Evolutionary conservation across 2,329 filamentous ascomycete genomes (phyloP).

Genomic region (Colletotrichum sp.): DNA sequence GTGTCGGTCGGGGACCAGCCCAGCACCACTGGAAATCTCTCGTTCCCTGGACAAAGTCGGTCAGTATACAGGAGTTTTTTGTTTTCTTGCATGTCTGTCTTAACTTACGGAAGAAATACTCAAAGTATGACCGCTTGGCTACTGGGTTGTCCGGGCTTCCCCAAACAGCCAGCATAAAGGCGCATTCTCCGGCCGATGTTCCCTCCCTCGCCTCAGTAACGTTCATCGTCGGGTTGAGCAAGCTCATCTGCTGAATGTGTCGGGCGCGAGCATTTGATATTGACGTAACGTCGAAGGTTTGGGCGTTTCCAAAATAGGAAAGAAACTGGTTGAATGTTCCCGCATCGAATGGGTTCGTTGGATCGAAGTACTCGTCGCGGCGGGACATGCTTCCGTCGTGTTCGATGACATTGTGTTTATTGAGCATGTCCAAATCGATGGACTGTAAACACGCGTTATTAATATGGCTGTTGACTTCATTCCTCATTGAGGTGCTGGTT

Average conservation of each 20-base stretch:
- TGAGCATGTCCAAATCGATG: conserved; percentile 40
- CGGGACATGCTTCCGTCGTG: conserved; percentile 54
- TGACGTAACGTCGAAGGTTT: conserved; percentile 41
- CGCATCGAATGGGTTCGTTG: conserved; percentile 57
- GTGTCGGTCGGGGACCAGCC: conserved; percentile 2
- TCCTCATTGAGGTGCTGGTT: not conserved
- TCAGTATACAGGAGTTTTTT: not conserved
- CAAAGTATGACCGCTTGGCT: conserved; percentile 42
- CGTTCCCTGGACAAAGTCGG: not conserved
- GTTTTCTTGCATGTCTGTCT: not conserved
- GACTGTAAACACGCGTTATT: not conserved
- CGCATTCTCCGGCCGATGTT: conserved; percentile 55
- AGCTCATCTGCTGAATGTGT: conserved; percentile 47
- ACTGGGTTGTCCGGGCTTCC: conserved; percentile 44
- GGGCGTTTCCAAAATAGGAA: conserved; percentile 46
- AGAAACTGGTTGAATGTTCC: conserved; percentile 51
- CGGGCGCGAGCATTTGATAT: conserved; percentile 46
- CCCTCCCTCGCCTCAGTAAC: conserved; percentile 44
- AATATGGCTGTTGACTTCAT: not conserved
- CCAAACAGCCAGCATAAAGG: conserved; percentile 53
- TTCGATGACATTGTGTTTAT: conserved; percentile 51
- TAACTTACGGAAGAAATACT: conserved; percentile 50
- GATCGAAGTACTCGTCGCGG: conserved; percentile 54
- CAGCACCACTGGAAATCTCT: conserved; percentile 1
- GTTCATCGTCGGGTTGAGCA: conserved; percentile 51